These are phyloP conservation scores for Verbena officinalis DNA, from an alignment of 257 asterid genomes.

Conservation along the genomic window DNA sequence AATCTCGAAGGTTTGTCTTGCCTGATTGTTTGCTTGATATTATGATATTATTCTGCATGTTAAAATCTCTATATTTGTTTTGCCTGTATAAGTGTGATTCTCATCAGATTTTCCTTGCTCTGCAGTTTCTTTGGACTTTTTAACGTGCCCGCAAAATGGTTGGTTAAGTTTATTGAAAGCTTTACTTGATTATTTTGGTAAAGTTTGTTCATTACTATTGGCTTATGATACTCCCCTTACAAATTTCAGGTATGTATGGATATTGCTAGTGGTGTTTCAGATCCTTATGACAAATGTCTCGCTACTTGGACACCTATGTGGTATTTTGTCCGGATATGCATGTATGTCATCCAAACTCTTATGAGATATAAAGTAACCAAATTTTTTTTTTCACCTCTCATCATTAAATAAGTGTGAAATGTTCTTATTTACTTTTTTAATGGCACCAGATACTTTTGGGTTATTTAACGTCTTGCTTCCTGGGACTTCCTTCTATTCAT, in stretches of 20 bases:
- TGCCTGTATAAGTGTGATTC: conserved; percentile 14
- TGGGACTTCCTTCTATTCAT: conserved; percentile 58
- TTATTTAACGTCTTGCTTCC: conserved; percentile 51
- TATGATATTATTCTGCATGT: neutral
- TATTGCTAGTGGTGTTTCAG: conserved; percentile 81
- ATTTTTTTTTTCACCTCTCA: neutral
- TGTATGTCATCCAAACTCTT: conserved; percentile 51
- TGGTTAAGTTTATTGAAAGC: conserved; percentile 28
- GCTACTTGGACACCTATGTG: conserved; percentile 77
- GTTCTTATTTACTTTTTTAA: conserved; percentile 24
- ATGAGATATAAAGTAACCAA: conserved; percentile 1
- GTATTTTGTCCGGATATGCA: conserved; percentile 89
- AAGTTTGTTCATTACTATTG: conserved; percentile 18
- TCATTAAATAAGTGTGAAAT: conserved; percentile 9
- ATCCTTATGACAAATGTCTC: conserved; percentile 87
- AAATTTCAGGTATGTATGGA: conserved; percentile 74
- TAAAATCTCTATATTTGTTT: conserved; percentile 1
- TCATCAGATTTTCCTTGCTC: conserved; percentile 33
- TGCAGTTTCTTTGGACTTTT: conserved; percentile 96
- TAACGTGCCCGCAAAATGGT: conserved; percentile 94
- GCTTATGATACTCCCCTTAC: conserved; percentile 9
- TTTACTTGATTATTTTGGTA: conserved; percentile 17
- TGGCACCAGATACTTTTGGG: conserved; percentile 51
- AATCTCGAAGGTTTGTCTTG: conserved; percentile 76
- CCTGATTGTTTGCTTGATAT: conserved; percentile 20